Base-by-base conservation (phyloP, 352 stramenopile genomes). In the Nothophytophthora sp. region DNA sequence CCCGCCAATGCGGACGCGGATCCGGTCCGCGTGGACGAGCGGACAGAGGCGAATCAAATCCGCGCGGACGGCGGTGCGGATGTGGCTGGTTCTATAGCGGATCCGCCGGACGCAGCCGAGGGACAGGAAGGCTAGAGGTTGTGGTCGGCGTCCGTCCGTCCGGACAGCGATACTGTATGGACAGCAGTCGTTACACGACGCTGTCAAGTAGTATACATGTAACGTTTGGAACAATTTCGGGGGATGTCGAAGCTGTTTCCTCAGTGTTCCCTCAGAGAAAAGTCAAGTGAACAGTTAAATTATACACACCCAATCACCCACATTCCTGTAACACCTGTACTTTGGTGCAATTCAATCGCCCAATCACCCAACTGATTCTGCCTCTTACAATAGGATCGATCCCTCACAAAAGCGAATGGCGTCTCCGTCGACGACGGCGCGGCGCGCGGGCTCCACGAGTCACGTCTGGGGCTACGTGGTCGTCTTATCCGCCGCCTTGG, bases 381-480 rank as follows among this genome's bases (percentile, higher is more conserved):
- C 23, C 10, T 35, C 28, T 34, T 24, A 15, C 2, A 29, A 27
- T 30, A 28, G 16, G n/a, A n/a, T 30, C 19, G 19, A 16, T 13
- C 18, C 5, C 37, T 28, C 16, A 27, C 19, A 42, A 42, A 16
- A 8, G 12, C 12, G 38, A 46, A 56, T 51, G 41, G 27, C 27
- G 27, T 6, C 27, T 32, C 27, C 43, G n/a, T 55, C 53, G 29
- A 38, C 58, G n/a, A 63, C 51, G 19, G 66, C 59, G 27, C 48
- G 63, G 38, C 81, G 76, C 34, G 76, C 71, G 30, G 81, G 76
- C 43, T 90, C 78, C 23, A 92, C 79, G 22, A 88, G 81, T 44
- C 68, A 77, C 38, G 76, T 90, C 23, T 92, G 82, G 82, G 82
- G 77, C 59, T 88, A 89, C 50, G 78, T 93, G 39, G 75, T 91